A percentile compares a stretch with the other conserved stretches of the same genome.
These are phyloP conservation scores for Candida anglica DNA, from an alignment of 805 yeast species.

Conservation along the genomic window DNA sequence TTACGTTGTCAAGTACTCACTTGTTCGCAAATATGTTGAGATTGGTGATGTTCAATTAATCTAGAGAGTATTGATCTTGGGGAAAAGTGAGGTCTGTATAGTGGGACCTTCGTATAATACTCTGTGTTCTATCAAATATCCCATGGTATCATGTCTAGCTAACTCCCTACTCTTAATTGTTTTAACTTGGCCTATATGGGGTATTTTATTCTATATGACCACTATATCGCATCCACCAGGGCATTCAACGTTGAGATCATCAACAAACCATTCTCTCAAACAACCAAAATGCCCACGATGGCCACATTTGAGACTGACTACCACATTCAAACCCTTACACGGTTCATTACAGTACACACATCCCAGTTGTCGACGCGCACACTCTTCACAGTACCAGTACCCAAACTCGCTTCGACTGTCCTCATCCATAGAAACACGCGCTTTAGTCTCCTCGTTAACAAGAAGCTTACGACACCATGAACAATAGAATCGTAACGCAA, in stretches of 20 bases:
- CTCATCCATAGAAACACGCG: slow-evolving; percentile 15
- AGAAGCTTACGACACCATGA: slow-evolving; percentile 56
- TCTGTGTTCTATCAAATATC: too few species aligned
- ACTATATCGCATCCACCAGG: slow-evolving; percentile 68
- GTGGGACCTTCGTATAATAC: too few species aligned
- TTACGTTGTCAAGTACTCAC: slow-evolving; percentile 67
- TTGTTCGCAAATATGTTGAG: slow-evolving; percentile 28
- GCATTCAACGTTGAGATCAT: slow-evolving; percentile 62
- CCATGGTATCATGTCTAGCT: too few species aligned
- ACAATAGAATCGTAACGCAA: slow-evolving; percentile 50
- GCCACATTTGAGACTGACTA: slow-evolving; percentile 65
- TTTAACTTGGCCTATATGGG: too few species aligned
- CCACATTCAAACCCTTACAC: slow-evolving; percentile 63
- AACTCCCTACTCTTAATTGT: too few species aligned
- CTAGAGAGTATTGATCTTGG: slow-evolving; percentile 10
- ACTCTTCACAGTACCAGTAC: slow-evolving; percentile 81
- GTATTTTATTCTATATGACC: too few species aligned
- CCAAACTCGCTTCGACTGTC: slow-evolving; percentile 53
- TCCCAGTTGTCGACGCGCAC: slow-evolving; percentile 56
- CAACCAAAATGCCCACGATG: slow-evolving; percentile 86
- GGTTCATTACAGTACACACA: slow-evolving; percentile 80
- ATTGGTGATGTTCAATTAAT: slow-evolving; percentile 37
- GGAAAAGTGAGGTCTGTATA: too few species aligned
- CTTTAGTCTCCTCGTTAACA: slow-evolving; percentile 53
- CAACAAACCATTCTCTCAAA: slow-evolving; percentile 70